Evolutionary conservation across 2,329 filamentous ascomycete species (phyloP), one percentile per base, ranked within the genome.

Genomic region (Claviceps quebecensis): DNA sequence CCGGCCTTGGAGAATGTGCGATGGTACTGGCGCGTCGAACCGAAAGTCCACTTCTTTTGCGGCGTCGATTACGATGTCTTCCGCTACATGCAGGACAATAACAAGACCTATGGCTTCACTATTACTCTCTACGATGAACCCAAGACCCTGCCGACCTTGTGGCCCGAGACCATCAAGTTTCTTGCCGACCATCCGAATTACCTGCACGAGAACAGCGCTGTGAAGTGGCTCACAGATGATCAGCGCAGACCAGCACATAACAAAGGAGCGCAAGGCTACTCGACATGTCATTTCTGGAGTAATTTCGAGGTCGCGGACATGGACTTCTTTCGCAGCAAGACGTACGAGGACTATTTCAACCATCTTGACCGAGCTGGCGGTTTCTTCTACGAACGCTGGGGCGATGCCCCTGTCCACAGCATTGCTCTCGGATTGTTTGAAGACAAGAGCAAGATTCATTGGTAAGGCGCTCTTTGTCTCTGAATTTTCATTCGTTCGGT

Each of bases 311-410:
- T 98, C 60, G 91, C 80, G 46, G 88, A 96, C 67, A 80, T 98
- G 77, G 79, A 79, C 56, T 95, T 98, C 69, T 98, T 89, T 87
- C 76, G 93, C 47, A 87, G 88, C 63, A 80, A 90, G 65, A 77
- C 81, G 45, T 98, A 98, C 64, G 86, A 95, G 64, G 89, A 94
- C 56, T 98, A 96, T 68, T 98, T 98, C 65, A 83, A 95, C 63
- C 89, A 97, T 67, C 77, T 98, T 37, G 93, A 98, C 87, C 90
- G 86, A 19, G 87, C 90, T 0, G 93, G 93, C 39, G 93, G 93
- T 23, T 98, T 98, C 78, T 98, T 95, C 68, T 98, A 98, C 65
- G 93, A 98, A 72, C 77, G 93, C 59, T 98, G 93, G 93, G 93
- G 93, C 9, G 93, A 98, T 73, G 93, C 93, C 2, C 93, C 93